phyloP scores from a whole-genome alignment of 1,284 basidiomycete species.

The Schizopora paradoxa region DNA sequence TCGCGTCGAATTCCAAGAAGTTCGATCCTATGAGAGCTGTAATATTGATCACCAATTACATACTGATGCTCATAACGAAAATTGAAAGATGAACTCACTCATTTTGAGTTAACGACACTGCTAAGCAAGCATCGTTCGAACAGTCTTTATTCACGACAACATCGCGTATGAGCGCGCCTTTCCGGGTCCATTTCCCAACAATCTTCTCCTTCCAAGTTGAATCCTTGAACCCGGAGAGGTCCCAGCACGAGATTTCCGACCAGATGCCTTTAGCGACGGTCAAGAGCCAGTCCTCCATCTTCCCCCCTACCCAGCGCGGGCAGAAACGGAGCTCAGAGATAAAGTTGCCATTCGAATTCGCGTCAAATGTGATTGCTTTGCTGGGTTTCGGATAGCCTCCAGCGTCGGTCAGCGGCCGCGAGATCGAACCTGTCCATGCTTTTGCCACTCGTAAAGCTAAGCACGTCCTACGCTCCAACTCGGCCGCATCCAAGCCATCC shows the following conservation, averaged over 20 bases:
- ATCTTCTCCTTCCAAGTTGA: constrained; percentile 20
- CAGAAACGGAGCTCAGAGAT: constrained; percentile 51
- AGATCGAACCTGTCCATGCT: constrained; percentile 39
- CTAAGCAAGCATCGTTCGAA: constrained; percentile 40
- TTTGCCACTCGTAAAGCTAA: constrained; percentile 38
- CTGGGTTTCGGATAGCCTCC: constrained; percentile 18
- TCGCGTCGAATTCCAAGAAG: constrained; percentile 8
- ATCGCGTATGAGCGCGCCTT: constrained; percentile 41
- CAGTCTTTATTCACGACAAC: constrained; percentile 40
- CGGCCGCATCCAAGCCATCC: constrained; percentile 29
- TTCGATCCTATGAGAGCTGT: constrained; percentile 19
- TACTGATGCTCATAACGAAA: constrained; percentile 12
- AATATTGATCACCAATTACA: constrained; percentile 25
- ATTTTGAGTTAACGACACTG: constrained; percentile 38
- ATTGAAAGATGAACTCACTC: constrained; percentile 32
- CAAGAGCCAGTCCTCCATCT: constrained; percentile 37
- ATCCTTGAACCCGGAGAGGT: constrained; percentile 25
- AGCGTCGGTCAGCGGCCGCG: too few species aligned
- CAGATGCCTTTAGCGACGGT: constrained; percentile 56
- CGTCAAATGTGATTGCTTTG: constrained; percentile 23
- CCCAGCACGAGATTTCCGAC: constrained; percentile 49
- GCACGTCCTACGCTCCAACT: constrained; percentile 41
- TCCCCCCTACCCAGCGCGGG: constrained; percentile 31
- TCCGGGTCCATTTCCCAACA: constrained; percentile 46
- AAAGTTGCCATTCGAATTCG: constrained; percentile 28